Base-by-base conservation (phyloP, 371 early-diverging fungal genomes). In the Mucor circinelloides region DNA sequence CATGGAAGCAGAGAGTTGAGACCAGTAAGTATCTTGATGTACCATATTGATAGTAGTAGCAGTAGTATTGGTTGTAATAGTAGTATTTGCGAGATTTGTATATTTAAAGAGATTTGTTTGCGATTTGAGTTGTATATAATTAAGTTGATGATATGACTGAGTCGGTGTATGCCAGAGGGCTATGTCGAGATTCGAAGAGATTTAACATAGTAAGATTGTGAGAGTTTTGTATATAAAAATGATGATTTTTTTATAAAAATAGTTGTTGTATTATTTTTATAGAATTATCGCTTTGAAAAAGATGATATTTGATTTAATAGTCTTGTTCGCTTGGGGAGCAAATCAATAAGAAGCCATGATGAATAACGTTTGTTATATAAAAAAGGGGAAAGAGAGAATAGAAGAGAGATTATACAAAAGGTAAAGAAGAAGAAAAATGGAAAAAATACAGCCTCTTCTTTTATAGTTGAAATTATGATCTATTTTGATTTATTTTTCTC, bases 1-100 rank as follows among this genome's bases (percentile, higher is more conserved):
- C 73, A 78, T 71, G 58, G 76, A 25, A 13, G 72, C 40, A 30
- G 73, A 62, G 27, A 78, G 64, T 55, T 73, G 66, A 50, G 75
- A 68, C 76, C 76, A 78, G 50, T 75, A 75, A 58, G 69, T 62
- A 44, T 71, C 63, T 63, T 67, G 38, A 40, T 67, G 58, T 28
- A 67, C 57, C 54, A 57, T 60, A 31, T 31, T 36, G 38, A 32
- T 42, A 38, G 55, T 52, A 59, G 23, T 34, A n/a, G 21, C 32
- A 52, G 63, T 50, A 31, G 13, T 15, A 34, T n/a, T 21, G 28
- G 27, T 31, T 48, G 12, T 62, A 9, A 10, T 42, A 36, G 23
- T 46, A 34, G 30, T 50, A 66, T 19, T 8, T 36, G 46, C 50
- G 50, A 31, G 42, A 65, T n/a, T 63, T 21, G 59, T 62, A 31